Conservation (phyloP, 345 rosid genomes). For the Pistacia integerrima region DNA sequence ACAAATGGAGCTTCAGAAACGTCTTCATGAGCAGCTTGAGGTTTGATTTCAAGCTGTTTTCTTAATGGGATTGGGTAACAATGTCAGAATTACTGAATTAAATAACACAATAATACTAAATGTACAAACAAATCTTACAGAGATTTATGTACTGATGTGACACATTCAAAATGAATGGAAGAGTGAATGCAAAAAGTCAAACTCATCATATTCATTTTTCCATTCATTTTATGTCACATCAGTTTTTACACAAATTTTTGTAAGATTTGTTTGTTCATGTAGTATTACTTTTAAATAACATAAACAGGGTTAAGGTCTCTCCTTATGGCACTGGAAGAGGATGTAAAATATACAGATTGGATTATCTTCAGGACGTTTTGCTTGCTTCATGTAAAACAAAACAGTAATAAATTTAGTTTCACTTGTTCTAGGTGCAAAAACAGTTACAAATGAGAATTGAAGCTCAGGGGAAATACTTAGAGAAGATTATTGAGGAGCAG, state of each 20-base stretch:
- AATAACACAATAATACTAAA: neutral
- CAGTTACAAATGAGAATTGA: conserved; percentile 33
- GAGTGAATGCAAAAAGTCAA: no score
- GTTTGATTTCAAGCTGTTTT: neutral
- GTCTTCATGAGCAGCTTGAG: conserved; percentile 34
- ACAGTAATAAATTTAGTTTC: neutral
- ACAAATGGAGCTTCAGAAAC: conserved; percentile 34
- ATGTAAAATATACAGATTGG: no score
- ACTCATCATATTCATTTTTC: no score
- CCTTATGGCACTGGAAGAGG: no score
- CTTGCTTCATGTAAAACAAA: neutral
- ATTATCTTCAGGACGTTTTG: neutral
- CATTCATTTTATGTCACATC: no score
- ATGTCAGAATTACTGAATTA: neutral
- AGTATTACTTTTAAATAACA: neutral
- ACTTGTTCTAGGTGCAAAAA: conserved; percentile 24
- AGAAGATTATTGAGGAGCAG: conserved; percentile 37
- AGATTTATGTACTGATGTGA: no score
- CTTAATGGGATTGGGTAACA: neutral
- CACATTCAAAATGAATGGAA: no score
- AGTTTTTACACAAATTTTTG: no score
- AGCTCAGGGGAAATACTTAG: conserved; percentile 34
- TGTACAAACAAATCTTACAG: no score
- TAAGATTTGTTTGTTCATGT: no score
- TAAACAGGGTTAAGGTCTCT: neutral